Evolutionary conservation across 1,284 basidiomycete genomes (phyloP).

Genomic region (Leccinum fuscescens): DNA sequence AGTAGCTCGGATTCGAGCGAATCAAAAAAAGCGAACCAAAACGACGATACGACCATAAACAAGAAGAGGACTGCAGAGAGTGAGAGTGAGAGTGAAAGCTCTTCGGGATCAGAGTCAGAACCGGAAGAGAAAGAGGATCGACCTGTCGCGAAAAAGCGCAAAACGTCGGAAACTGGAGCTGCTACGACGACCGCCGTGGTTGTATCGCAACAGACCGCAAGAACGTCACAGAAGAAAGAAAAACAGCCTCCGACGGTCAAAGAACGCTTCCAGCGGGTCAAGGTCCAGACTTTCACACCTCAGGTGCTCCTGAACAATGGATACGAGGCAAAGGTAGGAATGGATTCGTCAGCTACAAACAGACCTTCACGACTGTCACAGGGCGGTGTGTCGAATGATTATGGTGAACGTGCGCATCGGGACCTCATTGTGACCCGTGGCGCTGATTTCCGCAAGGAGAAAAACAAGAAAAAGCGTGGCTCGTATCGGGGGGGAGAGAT

Average conservation of each 20-base stretch:
- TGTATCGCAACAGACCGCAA: constrained; percentile 7
- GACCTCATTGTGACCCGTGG: constrained; percentile 94
- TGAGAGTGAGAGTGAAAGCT: constrained; percentile 7
- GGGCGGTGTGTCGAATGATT: constrained; percentile 66
- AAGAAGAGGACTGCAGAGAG: background rate
- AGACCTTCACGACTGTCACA: background rate
- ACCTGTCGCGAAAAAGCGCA: constrained; percentile 53
- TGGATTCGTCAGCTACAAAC: constrained; percentile 20
- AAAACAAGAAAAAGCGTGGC: constrained; percentile 99
- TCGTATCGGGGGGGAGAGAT: constrained; percentile 92
- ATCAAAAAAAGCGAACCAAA: constrained; percentile 10
- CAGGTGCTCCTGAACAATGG: constrained; percentile 77
- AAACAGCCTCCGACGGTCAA: constrained; percentile 45
- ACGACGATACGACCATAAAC: constrained; percentile 1
- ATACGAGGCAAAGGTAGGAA: constrained; percentile 76
- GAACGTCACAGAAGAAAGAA: constrained; percentile 25
- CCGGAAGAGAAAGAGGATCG: background rate
- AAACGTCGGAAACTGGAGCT: constrained; percentile 47
- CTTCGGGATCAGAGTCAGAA: background rate
- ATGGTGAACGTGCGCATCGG: constrained; percentile 81
- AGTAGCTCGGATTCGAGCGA: constrained; percentile 14
- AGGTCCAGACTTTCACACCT: constrained; percentile 61
- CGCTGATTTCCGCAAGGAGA: constrained; percentile 95
- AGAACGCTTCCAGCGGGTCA: constrained; percentile 80
- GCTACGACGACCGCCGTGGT: constrained; percentile 48